A percentile compares a stretch with the other conserved stretches of the same genome.
Conservation (phyloP, 192 early-diverging fungal genomes). For the Glomus cerebriforme region DNA sequence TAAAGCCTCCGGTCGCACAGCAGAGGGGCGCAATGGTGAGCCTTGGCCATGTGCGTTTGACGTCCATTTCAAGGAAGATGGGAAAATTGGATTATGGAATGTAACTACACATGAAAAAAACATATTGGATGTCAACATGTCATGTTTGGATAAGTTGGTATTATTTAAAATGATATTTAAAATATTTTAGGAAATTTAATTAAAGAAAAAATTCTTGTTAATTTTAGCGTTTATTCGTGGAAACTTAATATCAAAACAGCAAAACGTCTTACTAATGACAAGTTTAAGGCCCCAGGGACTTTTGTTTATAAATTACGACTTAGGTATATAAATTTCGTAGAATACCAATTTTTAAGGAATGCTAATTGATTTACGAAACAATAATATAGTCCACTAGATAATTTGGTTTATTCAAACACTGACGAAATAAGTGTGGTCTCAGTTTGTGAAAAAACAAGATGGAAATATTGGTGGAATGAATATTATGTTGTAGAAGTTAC, state of each 20-base stretch:
- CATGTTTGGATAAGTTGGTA: conserved; percentile 39
- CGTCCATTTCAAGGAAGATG: conserved; percentile 37
- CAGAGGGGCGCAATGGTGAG: background rate
- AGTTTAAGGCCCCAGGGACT: conserved; percentile 36
- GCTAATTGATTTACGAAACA: background rate
- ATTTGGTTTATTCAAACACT: conserved; percentile 34
- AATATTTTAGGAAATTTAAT: background rate
- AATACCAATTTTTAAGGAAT: background rate
- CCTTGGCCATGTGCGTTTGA: conserved; percentile 8
- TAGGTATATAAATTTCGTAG: conserved; percentile 15
- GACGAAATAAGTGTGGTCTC: conserved; percentile 33
- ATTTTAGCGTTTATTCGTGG: conserved; percentile 45
- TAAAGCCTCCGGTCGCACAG: background rate
- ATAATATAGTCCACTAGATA: conserved; percentile 28
- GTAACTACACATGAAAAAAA: conserved; percentile 37
- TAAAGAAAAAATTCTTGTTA: background rate
- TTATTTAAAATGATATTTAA: background rate
- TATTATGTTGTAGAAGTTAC: conserved; percentile 45
- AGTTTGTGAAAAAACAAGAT: conserved; percentile 41
- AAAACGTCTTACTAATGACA: conserved; percentile 33
- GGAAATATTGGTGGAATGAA: conserved; percentile 42
- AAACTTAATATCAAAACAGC: conserved; percentile 37
- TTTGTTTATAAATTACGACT: conserved; percentile 37
- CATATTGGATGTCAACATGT: conserved; percentile 34
- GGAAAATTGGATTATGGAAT: conserved; percentile 41